phyloP scores from a whole-genome alignment of 2,329 filamentous ascomycete genomes.

The Pyrenophora seminiperda region DNA sequence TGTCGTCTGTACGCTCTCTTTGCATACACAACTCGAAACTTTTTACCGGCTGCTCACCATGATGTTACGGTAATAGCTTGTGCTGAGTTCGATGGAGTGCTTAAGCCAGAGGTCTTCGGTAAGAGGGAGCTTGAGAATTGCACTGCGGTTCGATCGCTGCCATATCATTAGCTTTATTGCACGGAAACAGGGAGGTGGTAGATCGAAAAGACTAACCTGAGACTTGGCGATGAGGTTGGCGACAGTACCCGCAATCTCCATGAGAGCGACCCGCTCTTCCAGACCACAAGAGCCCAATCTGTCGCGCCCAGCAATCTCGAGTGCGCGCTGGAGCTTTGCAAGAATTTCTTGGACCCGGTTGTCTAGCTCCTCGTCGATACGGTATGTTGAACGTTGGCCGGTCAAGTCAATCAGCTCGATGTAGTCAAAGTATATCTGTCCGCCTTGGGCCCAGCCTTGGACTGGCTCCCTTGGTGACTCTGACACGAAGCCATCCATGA shows the following conservation, averaged over 20 bases:
- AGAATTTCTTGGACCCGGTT: constrained; percentile 39
- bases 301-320: constrained; percentile 49
- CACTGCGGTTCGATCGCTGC: constrained; percentile 42
- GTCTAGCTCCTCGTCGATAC: constrained; percentile 40
- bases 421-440: constrained; percentile 75
- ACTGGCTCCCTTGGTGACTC: constrained; percentile 55
- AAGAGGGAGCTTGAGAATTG: constrained; percentile 66
- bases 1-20: too few species aligned
- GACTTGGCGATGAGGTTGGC: constrained; percentile 65
- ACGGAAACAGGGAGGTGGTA: neutral
- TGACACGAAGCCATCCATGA: constrained; percentile 71
- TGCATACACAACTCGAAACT: too few species aligned
- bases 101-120: constrained; percentile 74
- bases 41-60: constrained; percentile 20
- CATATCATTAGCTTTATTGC: constrained; percentile 39
- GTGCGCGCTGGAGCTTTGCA: constrained; percentile 41
- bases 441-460: constrained; percentile 76
- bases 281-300: constrained; percentile 52
- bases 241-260: constrained; percentile 79
- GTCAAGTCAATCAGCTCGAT: constrained; percentile 55
- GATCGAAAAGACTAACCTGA: constrained; percentile 31
- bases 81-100: constrained; percentile 72
- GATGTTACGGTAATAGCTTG: constrained; percentile 69
- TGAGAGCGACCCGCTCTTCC: constrained; percentile 69
- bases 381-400: constrained; percentile 34